A percentile compares a stretch with the other conserved stretches of the same genome.
phyloP scores from a whole-genome alignment of 169 alveolate genomes.

The Plasmodium coatneyi region DNA sequence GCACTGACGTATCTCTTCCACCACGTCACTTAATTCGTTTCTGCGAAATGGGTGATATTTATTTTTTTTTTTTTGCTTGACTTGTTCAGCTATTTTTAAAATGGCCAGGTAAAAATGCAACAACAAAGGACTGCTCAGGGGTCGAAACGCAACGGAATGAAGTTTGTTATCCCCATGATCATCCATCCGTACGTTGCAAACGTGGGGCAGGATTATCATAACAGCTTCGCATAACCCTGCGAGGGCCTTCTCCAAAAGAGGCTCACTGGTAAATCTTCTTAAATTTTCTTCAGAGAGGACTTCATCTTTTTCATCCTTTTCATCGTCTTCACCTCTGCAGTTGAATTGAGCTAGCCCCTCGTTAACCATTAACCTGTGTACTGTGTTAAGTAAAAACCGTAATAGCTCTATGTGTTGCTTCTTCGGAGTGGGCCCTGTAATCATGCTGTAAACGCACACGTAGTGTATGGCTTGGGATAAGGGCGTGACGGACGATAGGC shows the following conservation, averaged over 20 bases:
- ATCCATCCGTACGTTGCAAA: neutral
- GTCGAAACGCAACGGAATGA: neutral
- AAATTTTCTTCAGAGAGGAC: neutral
- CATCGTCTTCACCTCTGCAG: neutral
- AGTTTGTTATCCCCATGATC: neutral
- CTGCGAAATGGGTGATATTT: neutral
- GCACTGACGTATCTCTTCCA: neutral
- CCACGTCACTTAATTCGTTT: neutral
- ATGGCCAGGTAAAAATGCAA: conserved; percentile 6
- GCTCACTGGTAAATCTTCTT: neutral
- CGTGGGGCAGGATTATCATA: conserved; percentile 11
- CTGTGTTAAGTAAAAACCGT: conserved; percentile 14
- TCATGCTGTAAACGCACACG: neutral
- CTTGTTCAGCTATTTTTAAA: conserved; percentile 12
- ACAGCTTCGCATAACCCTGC: neutral
- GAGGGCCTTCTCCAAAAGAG: conserved; percentile 10
- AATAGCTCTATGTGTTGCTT: neutral
- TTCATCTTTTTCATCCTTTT: neutral
- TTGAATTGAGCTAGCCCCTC: neutral
- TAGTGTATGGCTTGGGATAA: conserved; percentile 43
- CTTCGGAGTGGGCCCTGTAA: neutral
- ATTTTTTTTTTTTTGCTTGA: neutral
- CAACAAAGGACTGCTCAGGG: neutral
- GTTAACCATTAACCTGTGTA: conserved; percentile 11
- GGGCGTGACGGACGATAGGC: neutral